Evolutionary conservation across 2,329 filamentous ascomycete species (phyloP).

Genomic region (Westerdykella sp.): DNA sequence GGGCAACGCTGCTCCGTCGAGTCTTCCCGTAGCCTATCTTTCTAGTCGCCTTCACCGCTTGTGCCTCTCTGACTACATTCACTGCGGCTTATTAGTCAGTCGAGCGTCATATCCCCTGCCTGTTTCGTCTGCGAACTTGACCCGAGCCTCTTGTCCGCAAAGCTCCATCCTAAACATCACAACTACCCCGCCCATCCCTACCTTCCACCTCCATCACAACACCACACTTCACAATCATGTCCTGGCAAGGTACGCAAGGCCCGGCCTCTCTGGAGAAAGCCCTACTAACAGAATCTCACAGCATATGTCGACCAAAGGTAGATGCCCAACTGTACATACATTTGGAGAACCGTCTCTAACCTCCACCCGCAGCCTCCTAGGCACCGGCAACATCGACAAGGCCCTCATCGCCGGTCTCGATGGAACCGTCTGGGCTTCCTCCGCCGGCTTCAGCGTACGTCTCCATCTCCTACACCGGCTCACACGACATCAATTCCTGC

Average conservation of each 20-base stretch:
- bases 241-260: constrained; percentile 38
- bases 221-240: constrained; percentile 28
- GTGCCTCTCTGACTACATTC: background rate
- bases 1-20: background rate
- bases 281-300: constrained; percentile 20
- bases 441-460: constrained; percentile 74
- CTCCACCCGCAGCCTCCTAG: constrained; percentile 32
- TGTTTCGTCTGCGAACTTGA: background rate
- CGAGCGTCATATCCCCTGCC: constrained; percentile 6
- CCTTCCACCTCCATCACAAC: constrained; percentile 10
- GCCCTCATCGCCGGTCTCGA: constrained; percentile 47
- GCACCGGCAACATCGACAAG: constrained; percentile 42
- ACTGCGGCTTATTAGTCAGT: constrained; percentile 12
- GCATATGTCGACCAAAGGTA: constrained; percentile 41
- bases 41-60: background rate
- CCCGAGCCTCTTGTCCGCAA: constrained; percentile 2
- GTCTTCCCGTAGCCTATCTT: background rate
- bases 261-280: constrained; percentile 5
- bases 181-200: constrained; percentile 16
- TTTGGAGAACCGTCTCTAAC: constrained; percentile 3
- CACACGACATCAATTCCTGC: background rate
- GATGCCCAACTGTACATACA: background rate
- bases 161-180: constrained; percentile 1
- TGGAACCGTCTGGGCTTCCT: constrained; percentile 68
- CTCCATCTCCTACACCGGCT: background rate